phyloP scores from a whole-genome alignment of 306 rosid genomes.

The Cucumis melo region DNA sequence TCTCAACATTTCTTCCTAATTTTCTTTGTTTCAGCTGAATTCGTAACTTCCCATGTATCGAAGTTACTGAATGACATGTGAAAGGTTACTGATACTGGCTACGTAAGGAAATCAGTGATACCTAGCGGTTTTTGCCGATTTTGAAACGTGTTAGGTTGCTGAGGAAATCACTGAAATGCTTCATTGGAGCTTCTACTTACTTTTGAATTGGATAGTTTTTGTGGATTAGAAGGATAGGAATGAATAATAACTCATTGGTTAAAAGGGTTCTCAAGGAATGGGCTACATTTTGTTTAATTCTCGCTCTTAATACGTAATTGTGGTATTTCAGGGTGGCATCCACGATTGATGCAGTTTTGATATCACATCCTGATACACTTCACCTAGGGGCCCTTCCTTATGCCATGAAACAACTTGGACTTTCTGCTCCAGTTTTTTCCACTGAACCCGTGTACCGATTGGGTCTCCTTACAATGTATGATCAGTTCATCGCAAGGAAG shows the following conservation, averaged over 20 bases:
- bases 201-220: neutral
- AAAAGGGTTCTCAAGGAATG: neutral
- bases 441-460: slow-evolving; percentile 83
- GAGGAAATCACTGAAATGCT: neutral
- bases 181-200: neutral
- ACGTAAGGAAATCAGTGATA: neutral
- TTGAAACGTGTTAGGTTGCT: neutral
- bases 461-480: slow-evolving; percentile 94
- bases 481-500: slow-evolving; percentile 77
- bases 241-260: neutral
- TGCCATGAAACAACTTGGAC: slow-evolving; percentile 76
- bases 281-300: neutral
- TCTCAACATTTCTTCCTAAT: neutral
- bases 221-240: neutral
- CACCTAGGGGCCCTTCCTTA: slow-evolving; percentile 92
- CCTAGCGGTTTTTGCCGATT: neutral
- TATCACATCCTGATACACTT: slow-evolving; percentile 82
- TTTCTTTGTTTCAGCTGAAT: neutral
- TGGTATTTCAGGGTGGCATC: slow-evolving; percentile 54
- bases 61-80: neutral
- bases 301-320: neutral
- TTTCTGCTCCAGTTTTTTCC: slow-evolving; percentile 62
- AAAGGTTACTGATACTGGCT: neutral
- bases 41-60: neutral
- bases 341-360: slow-evolving; percentile 67